These are phyloP conservation scores for Ricinus communis DNA, from an alignment of 345 rosid genomes.

Conservation along the genomic window DNA sequence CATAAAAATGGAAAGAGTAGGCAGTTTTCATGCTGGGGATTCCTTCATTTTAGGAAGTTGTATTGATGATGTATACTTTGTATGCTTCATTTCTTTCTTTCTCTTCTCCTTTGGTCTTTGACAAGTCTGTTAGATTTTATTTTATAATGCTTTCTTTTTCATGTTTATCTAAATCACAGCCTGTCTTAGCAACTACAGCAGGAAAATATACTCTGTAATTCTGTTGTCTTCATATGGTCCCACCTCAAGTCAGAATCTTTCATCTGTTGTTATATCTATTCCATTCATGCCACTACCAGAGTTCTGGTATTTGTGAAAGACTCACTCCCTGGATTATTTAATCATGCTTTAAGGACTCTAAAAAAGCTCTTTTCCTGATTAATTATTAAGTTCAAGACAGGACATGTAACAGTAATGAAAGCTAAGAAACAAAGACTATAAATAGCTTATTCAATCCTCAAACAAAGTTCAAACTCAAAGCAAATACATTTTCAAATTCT, in stretches of 20 bases:
- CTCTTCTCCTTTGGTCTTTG: not conserved
- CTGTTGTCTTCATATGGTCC: not conserved
- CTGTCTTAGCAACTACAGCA: too few relatives aligned
- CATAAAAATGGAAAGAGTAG: not conserved
- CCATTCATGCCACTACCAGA: not conserved
- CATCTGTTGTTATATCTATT: not conserved
- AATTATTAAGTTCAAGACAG: not conserved
- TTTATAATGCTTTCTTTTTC: not conserved
- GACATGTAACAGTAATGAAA: not conserved
- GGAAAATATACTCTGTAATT: too few relatives aligned
- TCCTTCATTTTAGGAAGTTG: not conserved
- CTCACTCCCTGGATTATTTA: not conserved
- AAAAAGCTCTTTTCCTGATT: not conserved
- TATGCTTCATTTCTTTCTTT: not conserved
- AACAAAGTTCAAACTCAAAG: not conserved
- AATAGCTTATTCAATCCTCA: not conserved
- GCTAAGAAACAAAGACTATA: slow-evolving; percentile 4
- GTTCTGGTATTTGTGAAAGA: not conserved
- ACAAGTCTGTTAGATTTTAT: not conserved
- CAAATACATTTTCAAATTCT: not conserved
- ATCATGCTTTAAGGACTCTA: not conserved
- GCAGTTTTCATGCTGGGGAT: not conserved
- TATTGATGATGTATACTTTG: not conserved
- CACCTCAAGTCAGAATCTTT: not conserved
- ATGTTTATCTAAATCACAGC: not conserved